These are phyloP conservation scores for Dryas alaskensis DNA, from an alignment of 306 rosid species.

Conservation along the genomic window DNA sequence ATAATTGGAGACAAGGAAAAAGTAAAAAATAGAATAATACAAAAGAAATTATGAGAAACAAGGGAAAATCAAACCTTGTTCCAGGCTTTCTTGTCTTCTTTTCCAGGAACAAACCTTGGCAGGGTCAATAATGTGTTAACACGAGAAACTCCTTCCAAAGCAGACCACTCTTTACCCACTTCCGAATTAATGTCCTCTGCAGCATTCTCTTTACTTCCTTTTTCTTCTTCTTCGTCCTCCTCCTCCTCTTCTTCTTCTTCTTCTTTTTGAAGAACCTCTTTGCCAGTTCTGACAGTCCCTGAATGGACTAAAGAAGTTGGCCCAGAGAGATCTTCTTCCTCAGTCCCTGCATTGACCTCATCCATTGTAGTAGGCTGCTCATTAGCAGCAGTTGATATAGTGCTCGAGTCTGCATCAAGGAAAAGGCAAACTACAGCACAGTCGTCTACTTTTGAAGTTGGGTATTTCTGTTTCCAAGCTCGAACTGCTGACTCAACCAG, in stretches of 20 bases:
- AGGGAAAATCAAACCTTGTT: conserved; percentile 22
- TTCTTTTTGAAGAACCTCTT: conserved; percentile 33
- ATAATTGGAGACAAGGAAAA: conserved; percentile 23
- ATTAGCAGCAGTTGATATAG: conserved; percentile 47
- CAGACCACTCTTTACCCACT: conserved; percentile 77
- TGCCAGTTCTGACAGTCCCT: conserved; percentile 43
- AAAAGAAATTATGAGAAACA: conserved; percentile 9
- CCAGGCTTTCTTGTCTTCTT: conserved; percentile 48
- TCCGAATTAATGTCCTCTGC: conserved; percentile 49
- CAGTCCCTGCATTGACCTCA: conserved; percentile 31
- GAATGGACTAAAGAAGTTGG: conserved; percentile 41
- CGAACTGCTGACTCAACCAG: conserved; percentile 87
- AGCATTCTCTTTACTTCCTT: conserved; percentile 38
- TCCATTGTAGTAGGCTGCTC: conserved; percentile 38
- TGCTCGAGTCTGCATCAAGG: conserved; percentile 46
- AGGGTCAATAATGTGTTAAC: conserved; percentile 87
- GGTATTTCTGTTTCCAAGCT: conserved; percentile 79
- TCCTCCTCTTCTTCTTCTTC: conserved; percentile 6
- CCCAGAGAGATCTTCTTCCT: conserved; percentile 29
- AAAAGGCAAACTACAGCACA: conserved; percentile 96
- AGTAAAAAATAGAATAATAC: conserved; percentile 12
- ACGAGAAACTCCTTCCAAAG: conserved; percentile 94
- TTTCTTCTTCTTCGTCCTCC: not conserved
- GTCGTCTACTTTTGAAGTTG: conserved; percentile 93
- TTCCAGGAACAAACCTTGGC: conserved; percentile 85